Evolutionary conservation across 2,329 filamentous ascomycete genomes (phyloP).

Genomic region (Diaporthe vexans): DNA sequence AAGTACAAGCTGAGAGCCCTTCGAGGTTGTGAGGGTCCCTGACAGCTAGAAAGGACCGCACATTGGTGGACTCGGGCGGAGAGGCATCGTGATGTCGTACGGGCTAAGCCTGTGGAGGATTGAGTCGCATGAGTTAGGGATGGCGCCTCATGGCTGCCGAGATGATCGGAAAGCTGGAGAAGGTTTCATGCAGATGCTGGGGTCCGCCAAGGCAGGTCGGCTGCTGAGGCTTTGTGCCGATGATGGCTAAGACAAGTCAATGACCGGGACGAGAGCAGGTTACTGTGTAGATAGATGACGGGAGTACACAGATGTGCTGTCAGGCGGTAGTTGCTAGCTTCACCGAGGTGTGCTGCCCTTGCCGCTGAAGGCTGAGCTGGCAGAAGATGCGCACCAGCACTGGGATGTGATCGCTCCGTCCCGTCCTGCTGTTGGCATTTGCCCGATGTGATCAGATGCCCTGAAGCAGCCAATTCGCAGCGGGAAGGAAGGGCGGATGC

Average conservation of each 20-base stretch:
- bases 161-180: constrained; percentile 17
- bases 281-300: neutral
- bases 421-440: constrained; percentile 24
- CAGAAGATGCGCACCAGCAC: constrained; percentile 6
- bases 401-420: constrained; percentile 36
- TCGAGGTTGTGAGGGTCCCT: constrained; percentile 25
- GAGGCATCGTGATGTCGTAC: constrained; percentile 39
- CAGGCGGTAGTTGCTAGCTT: constrained; percentile 13
- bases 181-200: constrained; percentile 20
- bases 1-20: constrained; percentile 22
- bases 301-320: neutral
- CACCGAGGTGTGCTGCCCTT: constrained; percentile 6
- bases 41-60: constrained; percentile 22
- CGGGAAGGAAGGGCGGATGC: constrained; percentile 28
- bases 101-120: constrained; percentile 15
- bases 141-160: constrained; percentile 36
- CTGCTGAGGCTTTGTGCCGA: constrained; percentile 5
- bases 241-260: constrained; percentile 18
- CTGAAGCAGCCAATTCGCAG: constrained; percentile 32
- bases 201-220: neutral
- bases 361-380: neutral
- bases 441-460: constrained; percentile 30
- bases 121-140: constrained; percentile 37
- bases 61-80: constrained; percentile 15
- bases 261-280: neutral